Percentiles rank a stretch among this genome's conserved stretches.
Conservation (phyloP, 306 rosid genomes). For the Bauhinia variegata region DNA sequence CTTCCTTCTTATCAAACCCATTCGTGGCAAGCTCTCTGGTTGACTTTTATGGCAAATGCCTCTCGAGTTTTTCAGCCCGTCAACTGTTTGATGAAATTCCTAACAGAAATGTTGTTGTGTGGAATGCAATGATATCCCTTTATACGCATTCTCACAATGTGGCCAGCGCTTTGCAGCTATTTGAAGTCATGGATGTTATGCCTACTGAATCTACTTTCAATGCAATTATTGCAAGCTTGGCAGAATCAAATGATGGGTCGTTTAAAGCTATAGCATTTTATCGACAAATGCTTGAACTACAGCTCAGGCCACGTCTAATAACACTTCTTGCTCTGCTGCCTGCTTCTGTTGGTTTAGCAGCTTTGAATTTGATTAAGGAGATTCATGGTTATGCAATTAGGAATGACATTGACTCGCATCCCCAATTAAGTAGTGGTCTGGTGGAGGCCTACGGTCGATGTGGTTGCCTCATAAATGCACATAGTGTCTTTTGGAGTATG, state of each 20-base stretch:
- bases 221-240: conserved; percentile 58
- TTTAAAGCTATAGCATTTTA: conserved; percentile 56
- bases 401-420: conserved; percentile 48
- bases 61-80: conserved; percentile 53
- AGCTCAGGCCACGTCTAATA: conserved; percentile 53
- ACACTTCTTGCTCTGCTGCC: conserved; percentile 72
- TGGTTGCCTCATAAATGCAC: conserved; percentile 55
- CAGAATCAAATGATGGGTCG: conserved; percentile 42
- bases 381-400: conserved; percentile 69
- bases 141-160: conserved; percentile 42
- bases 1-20: conserved; percentile 55
- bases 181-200: conserved; percentile 50
- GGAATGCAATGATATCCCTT: conserved; percentile 69
- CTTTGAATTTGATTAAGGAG: conserved; percentile 65
- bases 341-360: conserved; percentile 55
- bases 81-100: conserved; percentile 68
- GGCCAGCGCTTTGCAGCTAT: conserved; percentile 48
- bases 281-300: conserved; percentile 44
- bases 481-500: conserved; percentile 46
- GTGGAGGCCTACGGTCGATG: conserved; percentile 81
- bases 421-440: conserved; percentile 64
- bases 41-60: conserved; percentile 61
- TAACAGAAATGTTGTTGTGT: conserved; percentile 58
- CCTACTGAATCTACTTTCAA: conserved; percentile 65
- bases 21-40: conserved; percentile 61